phyloP scores from a whole-genome alignment of 2,329 filamentous ascomycete genomes.

The Diplodia corticola region DNA sequence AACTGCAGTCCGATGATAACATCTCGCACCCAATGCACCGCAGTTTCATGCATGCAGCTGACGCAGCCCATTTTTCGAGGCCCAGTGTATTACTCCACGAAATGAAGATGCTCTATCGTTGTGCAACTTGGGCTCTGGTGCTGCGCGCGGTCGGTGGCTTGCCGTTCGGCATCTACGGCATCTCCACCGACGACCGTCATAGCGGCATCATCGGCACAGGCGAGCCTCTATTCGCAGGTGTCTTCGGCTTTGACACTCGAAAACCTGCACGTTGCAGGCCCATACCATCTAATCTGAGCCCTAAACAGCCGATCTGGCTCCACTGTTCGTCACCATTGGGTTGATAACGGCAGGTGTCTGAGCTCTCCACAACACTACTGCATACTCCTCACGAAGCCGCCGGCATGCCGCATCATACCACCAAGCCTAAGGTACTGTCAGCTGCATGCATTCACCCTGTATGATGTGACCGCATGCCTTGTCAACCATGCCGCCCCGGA shows the following conservation, averaged over 20 bases:
- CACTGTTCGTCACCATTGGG: neutral
- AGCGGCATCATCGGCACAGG: constrained; percentile 4
- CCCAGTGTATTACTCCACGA: neutral
- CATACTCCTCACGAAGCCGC: constrained; percentile 2
- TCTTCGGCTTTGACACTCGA: neutral
- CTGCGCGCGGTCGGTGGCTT: neutral
- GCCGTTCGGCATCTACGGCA: constrained; percentile 18
- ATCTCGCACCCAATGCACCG: neutral
- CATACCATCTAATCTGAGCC: neutral
- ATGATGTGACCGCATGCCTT: neutral
- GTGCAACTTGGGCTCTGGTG: neutral
- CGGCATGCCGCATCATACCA: constrained; percentile 3
- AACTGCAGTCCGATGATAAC: neutral
- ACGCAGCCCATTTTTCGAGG: neutral
- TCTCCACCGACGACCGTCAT: neutral
- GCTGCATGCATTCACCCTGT: neutral
- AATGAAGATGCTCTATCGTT: neutral
- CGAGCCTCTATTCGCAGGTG: neutral
- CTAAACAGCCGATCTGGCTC: neutral
- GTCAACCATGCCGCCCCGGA: neutral
- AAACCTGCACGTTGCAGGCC: neutral
- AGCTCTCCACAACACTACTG: neutral
- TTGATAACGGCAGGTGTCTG: neutral
- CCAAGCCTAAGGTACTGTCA: neutral
- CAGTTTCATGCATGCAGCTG: neutral